Base-by-base conservation (phyloP, 1,284 basidiomycete genomes). In the Cryptococcus sp. region DNA sequence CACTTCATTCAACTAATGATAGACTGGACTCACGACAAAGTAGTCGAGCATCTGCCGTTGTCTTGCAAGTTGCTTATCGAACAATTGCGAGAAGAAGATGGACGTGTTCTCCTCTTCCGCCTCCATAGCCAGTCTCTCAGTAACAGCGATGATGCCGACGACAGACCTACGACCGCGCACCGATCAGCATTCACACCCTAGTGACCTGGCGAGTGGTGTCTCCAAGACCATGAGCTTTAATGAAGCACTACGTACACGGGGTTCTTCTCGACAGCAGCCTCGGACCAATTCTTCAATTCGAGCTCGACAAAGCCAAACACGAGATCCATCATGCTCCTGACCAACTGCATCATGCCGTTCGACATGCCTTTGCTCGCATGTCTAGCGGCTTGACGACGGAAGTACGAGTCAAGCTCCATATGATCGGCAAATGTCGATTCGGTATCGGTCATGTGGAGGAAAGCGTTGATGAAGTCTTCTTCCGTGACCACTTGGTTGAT, bases 361-460 rank as follows among this genome's bases (percentile, higher is more conserved):
- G 85, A 86, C 47, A 91, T 80, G 1, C 86, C 87, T 27, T 66
- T 67, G 10, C 63, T 65, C 16, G 84, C 82, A 48, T 84, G 82
- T n/a, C 88, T 82, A 10, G 88, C 84, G 3, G 95, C 95, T 70
- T 96, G 90, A 41, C 94, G 83, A 23, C 91, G 84, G 82, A 97
- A 98, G 79, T 96, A 98, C 56, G 88, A 90, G 74, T 98, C 95
- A 61, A 99, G 81, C 50, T 88, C 87, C 86, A 93, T 91, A 70
- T 96, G 94, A 78, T 98, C 95, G 10, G 95, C 95, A 77, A 93
- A 99, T 0, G 95, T 97, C 19, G 91, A 83, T 23, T 87, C 87
- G 47, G 87, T 85, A 70, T 95, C 91, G 64, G 90, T 88, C 72
- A 96, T 89, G 73, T 95, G 93, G 47, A 99, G 81, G 75, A 98